Base-by-base conservation (phyloP, 2,329 filamentous ascomycete genomes). In the Colletotrichum cereale region DNA sequence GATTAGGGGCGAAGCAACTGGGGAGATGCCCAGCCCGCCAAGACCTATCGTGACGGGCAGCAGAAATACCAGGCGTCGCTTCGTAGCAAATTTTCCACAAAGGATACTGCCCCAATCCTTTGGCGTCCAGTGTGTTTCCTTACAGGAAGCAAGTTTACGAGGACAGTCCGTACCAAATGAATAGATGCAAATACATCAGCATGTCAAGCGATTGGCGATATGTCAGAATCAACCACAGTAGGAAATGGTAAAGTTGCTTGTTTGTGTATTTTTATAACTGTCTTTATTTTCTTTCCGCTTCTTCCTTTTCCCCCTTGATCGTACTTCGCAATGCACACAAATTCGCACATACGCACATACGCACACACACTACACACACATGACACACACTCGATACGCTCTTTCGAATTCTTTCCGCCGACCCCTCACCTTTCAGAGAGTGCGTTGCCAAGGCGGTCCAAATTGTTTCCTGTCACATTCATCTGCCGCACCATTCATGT, bases 311-410 rank as follows among this genome's bases (percentile, higher is more conserved):
- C 21, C 48, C 24, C 40, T 29, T 36, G 14, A 21, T 40, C 26
- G 29, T 52, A 67, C 40, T 29, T 47, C 34, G 50, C 58, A 61
- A 55, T 44, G 40, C 61, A 31, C 38, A 36, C 48, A 50, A 44
- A 50, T 50, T 52, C 26, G 18, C 52, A 57, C 31, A 53, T 47
- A 53, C 52, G 24, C 48, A 40, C 29, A 64, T 42, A 57, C 31
- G 44, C 38, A 53, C 52, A 18, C 48, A 40, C 29, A 64, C 40
- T 47, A 40, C 11, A 40, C 42, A 62, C 44, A 62, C 60, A 40
- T n/a, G n/a, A 62, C 50, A 62, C 64, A 29, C 56, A 48, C 50
- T 42, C 38, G 40, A 58, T 14, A 47, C 42, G 38, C 18, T 63
- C 12, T 29, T 48, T 71, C 29, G 18, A 52, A 31, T 42, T 40